Evolutionary conservation across 371 early-diverging fungal genomes (phyloP), one percentile per base, ranked within the genome.

Genomic region (Rhizopus delemar): DNA sequence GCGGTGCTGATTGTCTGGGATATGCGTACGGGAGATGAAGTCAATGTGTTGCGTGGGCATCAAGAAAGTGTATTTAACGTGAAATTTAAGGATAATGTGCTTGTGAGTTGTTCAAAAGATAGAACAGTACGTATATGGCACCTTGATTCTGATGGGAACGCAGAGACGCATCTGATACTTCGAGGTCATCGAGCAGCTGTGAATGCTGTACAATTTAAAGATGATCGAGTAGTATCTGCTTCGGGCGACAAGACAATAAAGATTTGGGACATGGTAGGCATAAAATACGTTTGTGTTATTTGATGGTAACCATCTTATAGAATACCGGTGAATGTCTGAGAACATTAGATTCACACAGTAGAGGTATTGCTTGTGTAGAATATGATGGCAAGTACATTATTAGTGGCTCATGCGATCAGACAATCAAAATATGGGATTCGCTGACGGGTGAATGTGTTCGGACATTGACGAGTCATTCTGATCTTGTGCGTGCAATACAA

Each of bases 281-380:
- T 22, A 22, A 22, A 22, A 22, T 22, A 22, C 22, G 22, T 22
- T 22, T 22, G 22, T 22, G 22, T 22, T 22, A 22, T 22, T 22
- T 22, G 22, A 22, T 22, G 22, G 22, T 22, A 22, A 22, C 22
- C 22, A 22, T 22, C 22, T 22, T 22, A 2, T 22, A 22, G 22
- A 72, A 72, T 41, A 84, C 90, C 0, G 87, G 87, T 1, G 74
- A 60, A 34, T 86, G 84, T 56, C 46, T 87, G 8, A 71, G 74
- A 29, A 84, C 84, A 11, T 69, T 87, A 28, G 78, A 75, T 51
- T 84, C 83, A 0, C 89, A 92, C 60, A 74, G 80, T 13, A 83
- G 95, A 29, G 98, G 98, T 0, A 77, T 99, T 15, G 94, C 98
- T 1, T 96, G 95, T 65, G 93, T 96, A 22, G 97, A 97, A 69